These are phyloP conservation scores for Murraya koenigii DNA, from an alignment of 345 rosid genomes.

Conservation along the genomic window DNA sequence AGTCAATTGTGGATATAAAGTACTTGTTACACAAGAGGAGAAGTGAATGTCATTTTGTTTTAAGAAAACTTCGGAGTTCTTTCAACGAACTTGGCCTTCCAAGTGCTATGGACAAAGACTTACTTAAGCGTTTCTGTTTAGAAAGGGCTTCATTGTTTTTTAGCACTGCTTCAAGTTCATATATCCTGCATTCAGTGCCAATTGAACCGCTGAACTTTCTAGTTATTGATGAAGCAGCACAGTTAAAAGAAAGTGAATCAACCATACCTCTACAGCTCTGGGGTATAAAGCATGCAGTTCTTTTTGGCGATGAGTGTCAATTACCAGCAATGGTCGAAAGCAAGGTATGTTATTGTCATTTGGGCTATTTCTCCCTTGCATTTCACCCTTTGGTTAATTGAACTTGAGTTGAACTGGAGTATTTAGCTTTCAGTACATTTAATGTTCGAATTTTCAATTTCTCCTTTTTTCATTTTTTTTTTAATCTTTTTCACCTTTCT, in stretches of 20 bases:
- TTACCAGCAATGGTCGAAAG: slow-evolving; percentile 49
- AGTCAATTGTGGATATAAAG: neutral
- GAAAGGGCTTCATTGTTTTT: slow-evolving; percentile 30
- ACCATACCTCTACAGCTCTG: slow-evolving; percentile 47
- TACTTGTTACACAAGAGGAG: slow-evolving; percentile 3
- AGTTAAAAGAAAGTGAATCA: slow-evolving; percentile 55
- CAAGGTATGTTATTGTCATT: slow-evolving; percentile 25
- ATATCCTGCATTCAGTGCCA: slow-evolving; percentile 21
- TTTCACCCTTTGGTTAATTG: neutral
- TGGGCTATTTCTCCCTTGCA: neutral
- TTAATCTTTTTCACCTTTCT: neutral
- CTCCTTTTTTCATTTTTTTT: too few relatives aligned
- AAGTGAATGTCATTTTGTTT: slow-evolving; percentile 26
- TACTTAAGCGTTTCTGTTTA: slow-evolving; percentile 32
- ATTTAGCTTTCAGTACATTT: neutral
- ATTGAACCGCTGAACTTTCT: slow-evolving; percentile 37
- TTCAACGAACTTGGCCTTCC: slow-evolving; percentile 27
- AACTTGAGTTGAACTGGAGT: neutral
- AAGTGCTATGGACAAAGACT: neutral
- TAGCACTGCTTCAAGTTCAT: slow-evolving; percentile 41
- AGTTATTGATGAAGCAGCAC: slow-evolving; percentile 68
- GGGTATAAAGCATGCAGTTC: slow-evolving; percentile 37
- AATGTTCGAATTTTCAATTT: neutral
- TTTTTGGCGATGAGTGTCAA: slow-evolving; percentile 54
- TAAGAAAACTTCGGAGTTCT: slow-evolving; percentile 16